Evolutionary conservation across 2,329 filamentous ascomycete genomes (phyloP), one percentile per base, ranked within the genome.

Genomic region (Endocalyx cinctus): DNA sequence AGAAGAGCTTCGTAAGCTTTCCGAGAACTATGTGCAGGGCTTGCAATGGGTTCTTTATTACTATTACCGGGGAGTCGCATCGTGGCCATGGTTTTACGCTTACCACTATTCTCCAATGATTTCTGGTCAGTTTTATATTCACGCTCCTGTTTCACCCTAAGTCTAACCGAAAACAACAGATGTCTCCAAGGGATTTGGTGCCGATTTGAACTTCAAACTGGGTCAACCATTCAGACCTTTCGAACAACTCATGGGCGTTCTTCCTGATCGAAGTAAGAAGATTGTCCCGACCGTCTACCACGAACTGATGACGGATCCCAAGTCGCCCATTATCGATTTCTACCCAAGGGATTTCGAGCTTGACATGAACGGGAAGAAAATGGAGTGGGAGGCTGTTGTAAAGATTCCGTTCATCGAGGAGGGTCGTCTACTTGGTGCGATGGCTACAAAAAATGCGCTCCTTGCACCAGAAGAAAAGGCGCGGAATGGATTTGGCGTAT

Each of bases 301-400:
- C 62, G 79, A 87, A 17, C 70, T 98, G 30, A 98, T 98, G 92
- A 96, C 87, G 2, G 85, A 85, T 35, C 73, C 83, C 2, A 77
- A 84, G 12, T 97, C 90, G 12, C 88, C 92, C 2, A 98, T 98
- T 57, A 84, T 95, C 52, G 92, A 98, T 57, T 98, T 98, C 58
- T 98, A 98, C 52, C 92, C 92, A 3, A 78, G 90, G 49, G 92
- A 98, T 51, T 98, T 98, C 52, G 87, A 94, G 46, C 72, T 98
- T 25, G 94, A 98, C 57, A 97, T 98, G 92, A 97, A 98, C 50
- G 94, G 92, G 39, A 98, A 98, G 69, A 98, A 95, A 67, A 94
- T 95, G 84, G 94, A 98, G 44, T 98, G 92, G 92, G 92, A 98
- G 58, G 92, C 92, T 17, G 90, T 98, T 23, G 88, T 98, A 45